Base-by-base conservation (phyloP, 345 rosid species). In the Gossypium turneri region DNA sequence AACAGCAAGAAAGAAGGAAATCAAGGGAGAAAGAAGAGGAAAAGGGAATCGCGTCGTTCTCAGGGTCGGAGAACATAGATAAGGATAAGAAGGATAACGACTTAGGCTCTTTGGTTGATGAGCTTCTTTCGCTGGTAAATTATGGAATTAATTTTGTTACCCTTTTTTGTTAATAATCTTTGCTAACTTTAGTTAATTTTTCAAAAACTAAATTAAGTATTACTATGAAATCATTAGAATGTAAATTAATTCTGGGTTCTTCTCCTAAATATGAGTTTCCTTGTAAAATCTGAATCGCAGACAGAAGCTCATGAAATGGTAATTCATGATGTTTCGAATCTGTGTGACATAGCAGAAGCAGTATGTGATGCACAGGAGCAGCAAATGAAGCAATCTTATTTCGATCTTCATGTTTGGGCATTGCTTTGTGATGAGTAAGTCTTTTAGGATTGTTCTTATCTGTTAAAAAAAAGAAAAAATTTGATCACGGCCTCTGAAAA, bases 321-420 rank as follows among this genome's bases (percentile, higher is more conserved):
- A 12, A 86, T 94, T 1, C 56, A 45, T 0, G 87, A 91, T 19
- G 79, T 87, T 5, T 84, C 90, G 1, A 86, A 83, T 75, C 44
- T 90, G 56, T 94, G 98, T 67, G 89, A 88, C 72, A 82, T 82
- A 44, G 89, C 90, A 2, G 98, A 94, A 63, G 85, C 88, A 70
- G 69, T 86, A 70, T 89, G 90, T 82, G 70, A 74, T 62, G 71
- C 84, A 3, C 87, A 83, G 57, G 85, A 88, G 80, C 90, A 89
- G 59, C 72, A 65, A 13, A 62, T 76, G 13, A 86, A 77, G 24
- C 82, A 88, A 52, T 72, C 82, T 0, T 81, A 84, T 38, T 72
- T 88, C 7, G 83, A 88, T 80, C 90, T 91, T 77, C 86, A 85
- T 1, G 73, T 94, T n/a, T 94, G 98, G 98, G 81, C 84, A 56